Conservation (phyloP, 371 early-diverging fungal species). For the Coemansia sp. region DNA sequence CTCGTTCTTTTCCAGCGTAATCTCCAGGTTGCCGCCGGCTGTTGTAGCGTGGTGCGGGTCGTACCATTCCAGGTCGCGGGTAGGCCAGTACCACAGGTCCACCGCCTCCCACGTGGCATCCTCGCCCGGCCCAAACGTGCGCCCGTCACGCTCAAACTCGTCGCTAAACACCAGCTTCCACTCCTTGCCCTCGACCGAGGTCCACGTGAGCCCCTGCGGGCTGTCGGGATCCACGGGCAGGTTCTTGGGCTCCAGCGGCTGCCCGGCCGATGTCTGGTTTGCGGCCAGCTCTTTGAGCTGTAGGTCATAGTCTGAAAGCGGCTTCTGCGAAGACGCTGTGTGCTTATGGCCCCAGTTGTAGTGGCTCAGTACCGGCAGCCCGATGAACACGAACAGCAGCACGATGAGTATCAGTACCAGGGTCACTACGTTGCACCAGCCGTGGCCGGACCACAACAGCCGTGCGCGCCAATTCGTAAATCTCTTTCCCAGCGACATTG, state of each 20-base stretch:
- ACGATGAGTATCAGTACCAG: constrained; percentile 36
- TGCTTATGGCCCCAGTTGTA: constrained; percentile 40
- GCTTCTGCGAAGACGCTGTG: constrained; percentile 1
- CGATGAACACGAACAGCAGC: constrained; percentile 49
- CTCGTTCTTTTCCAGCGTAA: constrained; percentile 52
- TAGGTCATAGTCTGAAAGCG: constrained; percentile 41
- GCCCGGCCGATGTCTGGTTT: constrained; percentile 39
- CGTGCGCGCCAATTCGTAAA: constrained; percentile 38
- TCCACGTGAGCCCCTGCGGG: constrained; percentile 38
- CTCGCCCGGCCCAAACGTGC: constrained; percentile 56
- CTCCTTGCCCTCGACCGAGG: constrained; percentile 27
- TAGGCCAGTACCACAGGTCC: constrained; percentile 58
- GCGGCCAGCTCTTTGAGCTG: constrained; percentile 23
- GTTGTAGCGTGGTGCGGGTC: constrained; percentile 54
- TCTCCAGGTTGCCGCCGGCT: constrained; percentile 53
- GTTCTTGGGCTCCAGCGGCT: constrained; percentile 43
- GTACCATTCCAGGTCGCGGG: constrained; percentile 56
- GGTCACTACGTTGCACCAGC: constrained; percentile 51
- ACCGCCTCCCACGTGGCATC: constrained; percentile 60
- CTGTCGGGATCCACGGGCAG: constrained; percentile 50
- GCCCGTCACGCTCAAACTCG: constrained; percentile 58
- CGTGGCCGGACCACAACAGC: constrained; percentile 47
- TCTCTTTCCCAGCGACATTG: constrained; percentile 32
- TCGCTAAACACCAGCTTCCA: constrained; percentile 59
- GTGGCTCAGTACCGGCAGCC: constrained; percentile 46